A percentile compares a stretch with the other conserved stretches of the same genome.
Evolutionary conservation across 2,329 filamentous ascomycete species (phyloP).

Genomic region (Exophiala mesophila): DNA sequence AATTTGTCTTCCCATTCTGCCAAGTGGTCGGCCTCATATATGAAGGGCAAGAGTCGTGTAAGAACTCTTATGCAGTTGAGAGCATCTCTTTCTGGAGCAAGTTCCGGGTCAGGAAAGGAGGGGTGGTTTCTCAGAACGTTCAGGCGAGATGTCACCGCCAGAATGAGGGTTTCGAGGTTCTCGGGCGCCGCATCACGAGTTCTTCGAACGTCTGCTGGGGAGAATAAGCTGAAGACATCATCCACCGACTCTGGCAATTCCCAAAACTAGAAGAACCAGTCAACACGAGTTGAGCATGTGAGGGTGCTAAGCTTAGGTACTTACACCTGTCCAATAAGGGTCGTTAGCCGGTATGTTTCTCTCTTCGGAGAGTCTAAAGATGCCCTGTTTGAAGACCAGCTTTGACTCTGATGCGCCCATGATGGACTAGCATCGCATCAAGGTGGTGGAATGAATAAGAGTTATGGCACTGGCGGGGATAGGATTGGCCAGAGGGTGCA

Average conservation of each 20-base stretch:
- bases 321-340: constrained; percentile 85
- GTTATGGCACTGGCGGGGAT: too few species aligned
- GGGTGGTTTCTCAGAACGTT: constrained; percentile 80
- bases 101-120: constrained; percentile 80
- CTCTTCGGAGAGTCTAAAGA: constrained; percentile 93
- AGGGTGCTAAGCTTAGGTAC: constrained; percentile 34
- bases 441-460: too few species aligned
- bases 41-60: constrained; percentile 80
- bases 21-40: constrained; percentile 84
- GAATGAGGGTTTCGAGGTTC: constrained; percentile 83
- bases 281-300: constrained; percentile 17
- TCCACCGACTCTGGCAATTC: constrained; percentile 92
- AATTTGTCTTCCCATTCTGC: constrained; percentile 85
- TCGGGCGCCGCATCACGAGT: constrained; percentile 78
- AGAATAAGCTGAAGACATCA: constrained; percentile 95
- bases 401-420: constrained; percentile 99
- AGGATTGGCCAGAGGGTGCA: too few species aligned
- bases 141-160: constrained; percentile 76
- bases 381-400: constrained; percentile 96
- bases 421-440: constrained; percentile 17
- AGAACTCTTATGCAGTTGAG: constrained; percentile 92
- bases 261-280: constrained; percentile 67
- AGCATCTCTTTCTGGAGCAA: constrained; percentile 79
- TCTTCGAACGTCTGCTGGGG: constrained; percentile 78
- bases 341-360: constrained; percentile 81